Percentiles rank a stretch among this genome's conserved stretches.
Evolutionary conservation across 805 yeast genomes (phyloP).

Genomic region (Barnettozyma vustinii): DNA sequence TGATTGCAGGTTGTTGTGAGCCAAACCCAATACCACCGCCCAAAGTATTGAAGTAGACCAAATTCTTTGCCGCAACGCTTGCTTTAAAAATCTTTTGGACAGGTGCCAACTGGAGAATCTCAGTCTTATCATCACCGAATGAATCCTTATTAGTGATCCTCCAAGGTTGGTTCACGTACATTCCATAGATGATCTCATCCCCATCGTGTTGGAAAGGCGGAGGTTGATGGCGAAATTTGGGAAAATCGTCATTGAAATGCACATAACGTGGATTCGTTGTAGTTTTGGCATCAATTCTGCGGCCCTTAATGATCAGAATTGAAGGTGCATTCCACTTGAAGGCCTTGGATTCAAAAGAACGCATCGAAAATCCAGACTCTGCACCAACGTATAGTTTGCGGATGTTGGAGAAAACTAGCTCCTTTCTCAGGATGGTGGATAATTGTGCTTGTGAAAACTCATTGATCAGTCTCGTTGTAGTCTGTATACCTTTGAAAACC

Average conservation of each 20-base stretch:
- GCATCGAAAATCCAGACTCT: slow-evolving; percentile 79
- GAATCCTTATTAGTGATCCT: slow-evolving; percentile 58
- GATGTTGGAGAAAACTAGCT: slow-evolving; percentile 41
- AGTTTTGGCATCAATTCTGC: slow-evolving; percentile 20
- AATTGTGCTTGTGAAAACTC: slow-evolving; percentile 37
- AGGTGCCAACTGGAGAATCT: slow-evolving; percentile 67
- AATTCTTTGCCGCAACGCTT: slow-evolving; percentile 30
- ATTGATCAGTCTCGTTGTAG: slow-evolving; percentile 34
- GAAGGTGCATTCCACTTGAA: slow-evolving; percentile 92
- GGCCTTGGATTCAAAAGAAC: slow-evolving; percentile 77
- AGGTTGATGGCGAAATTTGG: slow-evolving; percentile 30
- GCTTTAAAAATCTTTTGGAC: slow-evolving; percentile 48
- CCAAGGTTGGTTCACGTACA: slow-evolving; percentile 73
- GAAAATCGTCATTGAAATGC: slow-evolving; percentile 45
- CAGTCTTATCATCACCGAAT: slow-evolving; percentile 58
- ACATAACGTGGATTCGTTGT: slow-evolving; percentile 41
- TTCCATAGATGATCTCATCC: slow-evolving; percentile 54
- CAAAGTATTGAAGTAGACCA: slow-evolving; percentile 60
- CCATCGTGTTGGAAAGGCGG: slow-evolving; percentile 24
- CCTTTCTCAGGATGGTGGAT: slow-evolving; percentile 33
- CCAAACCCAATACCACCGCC: slow-evolving; percentile 90
- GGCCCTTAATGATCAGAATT: slow-evolving; percentile 62
- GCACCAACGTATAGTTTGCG: slow-evolving; percentile 67
- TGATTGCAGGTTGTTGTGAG: slow-evolving; percentile 53
- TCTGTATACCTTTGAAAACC: slow-evolving; percentile 10